Conservation (phyloP, 1,139 yeast species). For the Blastobotrys proliferans region DNA sequence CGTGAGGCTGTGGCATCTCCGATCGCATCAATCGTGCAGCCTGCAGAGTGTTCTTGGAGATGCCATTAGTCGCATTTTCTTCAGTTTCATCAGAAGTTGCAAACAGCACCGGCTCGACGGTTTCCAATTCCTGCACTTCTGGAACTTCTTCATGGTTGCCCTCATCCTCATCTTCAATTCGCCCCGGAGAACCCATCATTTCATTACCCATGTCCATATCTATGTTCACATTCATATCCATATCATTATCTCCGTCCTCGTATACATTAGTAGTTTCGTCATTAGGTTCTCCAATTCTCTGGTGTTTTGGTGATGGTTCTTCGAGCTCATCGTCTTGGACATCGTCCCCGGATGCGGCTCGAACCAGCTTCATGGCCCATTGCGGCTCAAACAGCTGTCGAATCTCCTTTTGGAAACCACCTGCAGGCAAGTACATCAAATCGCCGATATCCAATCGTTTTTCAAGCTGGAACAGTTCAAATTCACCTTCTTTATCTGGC, state of each 20-base stretch:
- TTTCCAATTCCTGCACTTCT: background rate
- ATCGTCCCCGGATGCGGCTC: background rate
- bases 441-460: conserved; percentile 1
- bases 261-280: background rate
- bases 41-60: conserved; percentile 50
- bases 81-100: conserved; percentile 14
- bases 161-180: conserved; percentile 8
- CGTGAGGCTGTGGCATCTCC: conserved; percentile 28
- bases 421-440: conserved; percentile 2
- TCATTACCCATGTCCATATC: background rate
- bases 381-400: background rate
- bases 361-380: background rate
- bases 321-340: conserved; percentile 13
- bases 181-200: conserved; percentile 1
- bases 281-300: background rate
- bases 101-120: conserved; percentile 14
- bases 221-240: conserved; percentile 4
- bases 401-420: background rate
- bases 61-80: conserved; percentile 16
- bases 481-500: conserved; percentile 7
- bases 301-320: too few relatives aligned
- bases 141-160: conserved; percentile 5
- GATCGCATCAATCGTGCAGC: conserved; percentile 51
- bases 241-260: background rate
- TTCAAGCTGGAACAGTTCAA: conserved; percentile 8